Evolutionary conservation across 192 early-diverging fungal genomes (phyloP).

Genomic region (Spizellomyces punctatus): DNA sequence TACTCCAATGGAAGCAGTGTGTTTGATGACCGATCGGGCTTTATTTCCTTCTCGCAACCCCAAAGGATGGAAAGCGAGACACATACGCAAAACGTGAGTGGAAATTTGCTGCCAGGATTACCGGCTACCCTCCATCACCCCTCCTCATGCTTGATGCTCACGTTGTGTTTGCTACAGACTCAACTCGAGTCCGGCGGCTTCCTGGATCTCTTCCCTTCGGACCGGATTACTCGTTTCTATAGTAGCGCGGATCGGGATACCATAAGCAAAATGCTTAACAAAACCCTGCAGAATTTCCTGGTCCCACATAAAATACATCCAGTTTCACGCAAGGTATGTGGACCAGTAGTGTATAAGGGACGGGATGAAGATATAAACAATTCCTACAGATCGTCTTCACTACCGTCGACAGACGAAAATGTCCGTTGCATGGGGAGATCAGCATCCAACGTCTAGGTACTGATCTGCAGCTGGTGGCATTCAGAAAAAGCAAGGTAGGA

Average conservation of each 20-base stretch:
- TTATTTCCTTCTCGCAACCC: constrained; percentile 56
- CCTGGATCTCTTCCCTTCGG: constrained; percentile 45
- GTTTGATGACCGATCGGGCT: constrained; percentile 11
- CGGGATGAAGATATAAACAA: not conserved
- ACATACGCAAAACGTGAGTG: constrained; percentile 8
- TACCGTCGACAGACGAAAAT: constrained; percentile 67
- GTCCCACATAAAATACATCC: constrained; percentile 44
- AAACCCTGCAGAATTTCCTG: constrained; percentile 38
- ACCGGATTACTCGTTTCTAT: constrained; percentile 47
- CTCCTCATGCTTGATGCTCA: not conserved
- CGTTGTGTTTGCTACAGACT: constrained; percentile 1
- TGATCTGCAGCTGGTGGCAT: constrained; percentile 53
- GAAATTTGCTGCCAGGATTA: not conserved
- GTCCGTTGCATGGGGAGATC: constrained; percentile 65
- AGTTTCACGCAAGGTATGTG: constrained; percentile 19
- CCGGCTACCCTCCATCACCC: not conserved
- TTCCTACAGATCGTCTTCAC: constrained; percentile 55
- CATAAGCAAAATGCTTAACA: constrained; percentile 30
- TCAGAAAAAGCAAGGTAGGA: constrained; percentile 56
- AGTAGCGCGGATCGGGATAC: constrained; percentile 8
- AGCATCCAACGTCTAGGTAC: constrained; percentile 50
- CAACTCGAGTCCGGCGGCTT: constrained; percentile 30
- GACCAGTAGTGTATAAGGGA: not conserved
- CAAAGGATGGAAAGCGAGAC: constrained; percentile 10
- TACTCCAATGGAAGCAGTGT: constrained; percentile 19